These are phyloP conservation scores for Neoascochyta sp. DNA, from an alignment of 2,329 filamentous ascomycete species.

Conservation along the genomic window DNA sequence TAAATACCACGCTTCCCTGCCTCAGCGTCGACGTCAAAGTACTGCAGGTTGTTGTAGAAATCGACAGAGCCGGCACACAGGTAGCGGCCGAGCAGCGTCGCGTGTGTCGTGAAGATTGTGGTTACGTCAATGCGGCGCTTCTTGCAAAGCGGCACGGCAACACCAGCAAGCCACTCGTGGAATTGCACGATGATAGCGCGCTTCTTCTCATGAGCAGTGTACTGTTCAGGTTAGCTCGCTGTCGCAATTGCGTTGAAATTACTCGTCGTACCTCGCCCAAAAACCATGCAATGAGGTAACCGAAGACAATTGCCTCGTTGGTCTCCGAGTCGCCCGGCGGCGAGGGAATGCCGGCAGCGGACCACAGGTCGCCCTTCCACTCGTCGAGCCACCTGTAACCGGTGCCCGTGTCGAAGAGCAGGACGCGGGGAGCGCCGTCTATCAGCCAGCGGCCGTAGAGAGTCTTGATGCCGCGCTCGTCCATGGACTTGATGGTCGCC, in stretches of 20 bases:
- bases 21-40: constrained; percentile 93
- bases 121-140: constrained; percentile 94
- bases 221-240: constrained; percentile 52
- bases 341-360: constrained; percentile 86
- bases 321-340: constrained; percentile 90
- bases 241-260: constrained; percentile 1
- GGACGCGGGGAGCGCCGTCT: constrained; percentile 87
- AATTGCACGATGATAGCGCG: constrained; percentile 96
- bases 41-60: constrained; percentile 98
- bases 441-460: constrained; percentile 97
- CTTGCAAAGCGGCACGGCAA: constrained; percentile 85
- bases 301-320: constrained; percentile 96
- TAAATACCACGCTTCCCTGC: constrained; percentile 98
- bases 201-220: constrained; percentile 86
- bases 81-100: constrained; percentile 90
- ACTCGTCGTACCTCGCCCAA: constrained; percentile 74
- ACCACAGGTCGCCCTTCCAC: constrained; percentile 97
- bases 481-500: constrained; percentile 87
- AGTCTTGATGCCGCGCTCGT: constrained; percentile 81
- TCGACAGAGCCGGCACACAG: constrained; percentile 96
- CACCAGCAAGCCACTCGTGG: constrained; percentile 97
- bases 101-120: constrained; percentile 98
- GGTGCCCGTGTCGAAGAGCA: constrained; percentile 92
- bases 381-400: constrained; percentile 89
- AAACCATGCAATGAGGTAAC: constrained; percentile 97